Conservation (phyloP, 163 green algal species). For the Chlorella variabilis region DNA sequence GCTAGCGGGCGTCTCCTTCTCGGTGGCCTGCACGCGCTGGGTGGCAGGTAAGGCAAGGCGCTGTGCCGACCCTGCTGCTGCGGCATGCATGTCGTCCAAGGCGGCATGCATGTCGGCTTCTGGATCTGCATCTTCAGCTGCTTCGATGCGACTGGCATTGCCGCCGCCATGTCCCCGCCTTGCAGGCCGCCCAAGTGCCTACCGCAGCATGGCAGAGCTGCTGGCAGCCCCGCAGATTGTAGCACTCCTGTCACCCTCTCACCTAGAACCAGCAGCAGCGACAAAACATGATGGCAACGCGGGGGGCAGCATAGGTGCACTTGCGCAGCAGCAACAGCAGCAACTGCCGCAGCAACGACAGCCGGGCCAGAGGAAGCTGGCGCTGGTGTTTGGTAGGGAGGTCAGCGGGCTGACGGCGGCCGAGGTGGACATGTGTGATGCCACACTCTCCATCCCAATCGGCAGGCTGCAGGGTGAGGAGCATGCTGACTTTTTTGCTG, state of each 20-base stretch:
- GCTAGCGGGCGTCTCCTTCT: background rate
- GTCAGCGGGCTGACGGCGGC: slow-evolving; percentile 45
- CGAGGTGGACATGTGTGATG: slow-evolving; percentile 59
- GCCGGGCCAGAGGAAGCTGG: slow-evolving; percentile 1
- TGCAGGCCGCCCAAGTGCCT: slow-evolving; percentile 18
- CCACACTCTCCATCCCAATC: slow-evolving; percentile 50
- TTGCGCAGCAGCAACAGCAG: background rate
- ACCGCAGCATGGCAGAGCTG: slow-evolving; percentile 20
- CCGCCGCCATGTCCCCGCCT: background rate
- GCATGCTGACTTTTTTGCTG: too few relatives aligned
- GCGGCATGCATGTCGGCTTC: too few relatives aligned
- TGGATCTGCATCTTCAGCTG: background rate
- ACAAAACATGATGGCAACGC: too few relatives aligned
- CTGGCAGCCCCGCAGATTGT: slow-evolving; percentile 6
- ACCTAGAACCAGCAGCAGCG: background rate
- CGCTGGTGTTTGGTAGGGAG: slow-evolving; percentile 59
- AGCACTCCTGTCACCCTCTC: background rate
- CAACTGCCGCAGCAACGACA: background rate
- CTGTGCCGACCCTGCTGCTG: background rate
- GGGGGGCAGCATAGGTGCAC: too few relatives aligned
- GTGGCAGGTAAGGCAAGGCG: slow-evolving; percentile 2
- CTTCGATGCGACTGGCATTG: too few relatives aligned
- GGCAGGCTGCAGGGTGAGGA: slow-evolving; percentile 49
- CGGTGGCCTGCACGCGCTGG: slow-evolving; percentile 44
- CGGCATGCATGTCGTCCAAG: background rate